Percentiles rank a stretch among this genome's conserved stretches.
Evolutionary conservation across 1,284 basidiomycete genomes (phyloP).

Genomic region (Ustilago loliicola): DNA sequence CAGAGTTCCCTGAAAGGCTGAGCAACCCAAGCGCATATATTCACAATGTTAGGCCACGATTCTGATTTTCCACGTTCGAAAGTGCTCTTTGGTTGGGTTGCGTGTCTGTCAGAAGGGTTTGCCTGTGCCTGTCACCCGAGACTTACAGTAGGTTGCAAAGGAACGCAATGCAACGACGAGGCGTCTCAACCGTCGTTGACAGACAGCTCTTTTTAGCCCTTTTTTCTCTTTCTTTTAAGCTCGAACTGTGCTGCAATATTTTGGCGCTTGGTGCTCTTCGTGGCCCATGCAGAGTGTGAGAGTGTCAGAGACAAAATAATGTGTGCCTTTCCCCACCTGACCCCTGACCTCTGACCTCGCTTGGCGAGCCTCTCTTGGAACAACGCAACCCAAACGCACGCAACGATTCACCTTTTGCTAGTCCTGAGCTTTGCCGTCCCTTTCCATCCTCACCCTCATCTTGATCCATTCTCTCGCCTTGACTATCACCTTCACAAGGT

Average conservation of each 20-base stretch:
- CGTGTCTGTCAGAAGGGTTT: too few relatives aligned
- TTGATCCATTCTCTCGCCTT: too few relatives aligned
- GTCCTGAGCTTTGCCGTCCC: background rate
- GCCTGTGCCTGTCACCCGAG: background rate
- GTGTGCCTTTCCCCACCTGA: background rate
- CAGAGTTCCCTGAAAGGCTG: too few relatives aligned
- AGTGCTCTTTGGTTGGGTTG: too few relatives aligned
- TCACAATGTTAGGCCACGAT: background rate
- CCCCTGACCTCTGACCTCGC: conserved; percentile 2
- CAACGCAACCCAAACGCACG: background rate
- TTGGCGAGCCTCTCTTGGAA: background rate
- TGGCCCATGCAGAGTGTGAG: conserved; percentile 6
- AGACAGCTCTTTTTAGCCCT: background rate
- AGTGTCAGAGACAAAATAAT: background rate
- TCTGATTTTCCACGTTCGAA: too few relatives aligned
- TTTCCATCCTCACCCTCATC: too few relatives aligned
- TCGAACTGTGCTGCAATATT: background rate
- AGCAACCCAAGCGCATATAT: background rate
- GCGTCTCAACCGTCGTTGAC: background rate
- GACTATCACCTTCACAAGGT: background rate
- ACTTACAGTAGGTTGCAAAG: conserved; percentile 1
- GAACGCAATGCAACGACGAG: background rate
- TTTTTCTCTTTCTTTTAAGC: conserved; percentile 1
- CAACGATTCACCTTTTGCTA: background rate
- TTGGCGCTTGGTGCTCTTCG: background rate